A percentile compares a stretch with the other conserved stretches of the same genome.
Conservation (phyloP, 495 filamentous ascomycete species). For the Aspergillus olivimuriae region DNA sequence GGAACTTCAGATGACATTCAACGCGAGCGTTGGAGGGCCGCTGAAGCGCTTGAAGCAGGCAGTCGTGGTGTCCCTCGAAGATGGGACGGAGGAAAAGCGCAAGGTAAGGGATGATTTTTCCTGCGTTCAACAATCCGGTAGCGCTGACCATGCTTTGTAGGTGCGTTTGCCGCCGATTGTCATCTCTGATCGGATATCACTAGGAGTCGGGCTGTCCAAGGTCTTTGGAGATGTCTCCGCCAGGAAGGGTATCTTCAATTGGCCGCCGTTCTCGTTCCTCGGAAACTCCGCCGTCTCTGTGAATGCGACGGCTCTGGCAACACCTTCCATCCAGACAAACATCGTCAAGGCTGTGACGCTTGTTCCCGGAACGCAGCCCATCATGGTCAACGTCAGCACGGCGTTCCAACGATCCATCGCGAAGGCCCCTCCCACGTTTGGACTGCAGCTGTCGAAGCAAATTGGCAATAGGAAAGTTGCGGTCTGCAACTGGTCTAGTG, state of each 20-base stretch:
- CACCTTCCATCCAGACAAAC: conserved; percentile 21
- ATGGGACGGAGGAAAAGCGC: conserved; percentile 19
- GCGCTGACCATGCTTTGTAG: conserved; percentile 12
- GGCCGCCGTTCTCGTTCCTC: conserved; percentile 25
- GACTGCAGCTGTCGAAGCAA: conserved; percentile 23
- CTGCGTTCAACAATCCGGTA: background rate
- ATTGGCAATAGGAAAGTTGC: conserved; percentile 25
- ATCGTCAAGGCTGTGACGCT: conserved; percentile 25
- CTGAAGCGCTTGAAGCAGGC: conserved; percentile 18
- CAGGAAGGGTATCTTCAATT: conserved; percentile 24
- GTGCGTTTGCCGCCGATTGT: conserved; percentile 25
- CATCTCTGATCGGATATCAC: conserved; percentile 18
- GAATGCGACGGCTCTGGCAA: conserved; percentile 24
- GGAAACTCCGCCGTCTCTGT: conserved; percentile 22
- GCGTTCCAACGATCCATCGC: conserved; percentile 22
- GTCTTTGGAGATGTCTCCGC: conserved; percentile 21
- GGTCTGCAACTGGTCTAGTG: conserved; percentile 33
- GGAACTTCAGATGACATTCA: conserved; percentile 24
- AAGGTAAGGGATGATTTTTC: conserved; percentile 14
- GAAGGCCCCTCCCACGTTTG: conserved; percentile 24
- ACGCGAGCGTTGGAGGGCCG: conserved; percentile 25
- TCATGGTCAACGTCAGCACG: conserved; percentile 24
- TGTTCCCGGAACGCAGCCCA: conserved; percentile 28
- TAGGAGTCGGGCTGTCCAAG: conserved; percentile 28
- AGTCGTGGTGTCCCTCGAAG: conserved; percentile 16